A percentile compares a stretch with the other conserved stretches of the same genome.
These are phyloP conservation scores for Hyphopichia khmerensis DNA, from an alignment of 1,139 yeast genomes.

Conservation along the genomic window DNA sequence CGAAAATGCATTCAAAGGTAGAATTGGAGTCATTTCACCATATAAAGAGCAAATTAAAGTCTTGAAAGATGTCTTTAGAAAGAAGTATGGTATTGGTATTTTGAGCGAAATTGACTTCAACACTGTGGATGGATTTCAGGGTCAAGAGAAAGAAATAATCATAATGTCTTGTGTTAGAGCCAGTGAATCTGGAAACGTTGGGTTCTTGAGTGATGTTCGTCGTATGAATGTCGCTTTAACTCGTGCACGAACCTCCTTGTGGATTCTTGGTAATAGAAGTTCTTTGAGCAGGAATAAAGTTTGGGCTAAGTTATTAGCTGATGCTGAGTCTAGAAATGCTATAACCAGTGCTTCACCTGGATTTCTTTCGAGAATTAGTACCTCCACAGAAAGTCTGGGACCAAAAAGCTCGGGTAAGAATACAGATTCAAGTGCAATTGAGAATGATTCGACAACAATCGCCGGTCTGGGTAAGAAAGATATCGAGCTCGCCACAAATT, in stretches of 20 bases:
- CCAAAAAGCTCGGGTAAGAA: too few species aligned
- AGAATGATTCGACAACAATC: too few species aligned
- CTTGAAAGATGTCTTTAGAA: slow-evolving; percentile 55
- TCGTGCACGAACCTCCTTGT: slow-evolving; percentile 86
- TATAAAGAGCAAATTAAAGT: slow-evolving; percentile 81
- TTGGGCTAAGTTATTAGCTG: slow-evolving; percentile 65
- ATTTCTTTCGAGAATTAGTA: slow-evolving; percentile 24
- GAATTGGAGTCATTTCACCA: slow-evolving; percentile 90
- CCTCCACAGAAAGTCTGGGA: too few species aligned
- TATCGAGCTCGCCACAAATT: too few species aligned
- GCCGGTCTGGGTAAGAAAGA: too few species aligned
- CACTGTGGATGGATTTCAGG: slow-evolving; percentile 97
- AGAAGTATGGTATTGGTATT: slow-evolving; percentile 62
- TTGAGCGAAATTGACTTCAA: slow-evolving; percentile 77
- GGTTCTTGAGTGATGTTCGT: slow-evolving; percentile 83
- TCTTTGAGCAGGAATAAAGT: slow-evolving; percentile 62
- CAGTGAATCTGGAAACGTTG: slow-evolving; percentile 65
- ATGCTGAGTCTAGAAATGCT: slow-evolving; percentile 55
- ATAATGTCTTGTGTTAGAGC: slow-evolving; percentile 96
- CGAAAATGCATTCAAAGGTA: slow-evolving; percentile 57
- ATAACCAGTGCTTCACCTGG: slow-evolving; percentile 38
- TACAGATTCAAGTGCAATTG: too few species aligned
- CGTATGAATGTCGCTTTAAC: slow-evolving; percentile 97
- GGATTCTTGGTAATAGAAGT: slow-evolving; percentile 82
- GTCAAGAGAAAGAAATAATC: slow-evolving; percentile 94